These are phyloP conservation scores for Lipomyces yamadae DNA, from an alignment of 805 yeast genomes.

Conservation along the genomic window DNA sequence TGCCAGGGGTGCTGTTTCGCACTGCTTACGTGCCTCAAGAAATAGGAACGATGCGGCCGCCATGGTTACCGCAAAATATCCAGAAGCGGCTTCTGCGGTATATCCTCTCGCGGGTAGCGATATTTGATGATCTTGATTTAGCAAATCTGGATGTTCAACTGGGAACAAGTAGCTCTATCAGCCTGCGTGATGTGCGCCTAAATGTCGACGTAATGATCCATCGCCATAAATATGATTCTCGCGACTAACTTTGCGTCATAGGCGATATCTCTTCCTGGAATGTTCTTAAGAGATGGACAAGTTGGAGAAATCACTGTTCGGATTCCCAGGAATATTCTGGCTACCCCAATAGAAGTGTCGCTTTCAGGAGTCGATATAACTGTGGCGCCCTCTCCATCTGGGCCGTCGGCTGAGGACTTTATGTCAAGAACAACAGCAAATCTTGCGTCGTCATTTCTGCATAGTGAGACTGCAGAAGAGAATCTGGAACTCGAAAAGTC, in stretches of 20 bases:
- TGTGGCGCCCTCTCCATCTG: constrained; percentile 47
- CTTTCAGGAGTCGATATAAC: constrained; percentile 61
- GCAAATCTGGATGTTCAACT: constrained; percentile 81
- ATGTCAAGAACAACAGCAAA: constrained; percentile 76
- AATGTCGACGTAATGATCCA: constrained; percentile 32
- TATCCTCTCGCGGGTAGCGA: constrained; percentile 76
- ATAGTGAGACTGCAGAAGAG: constrained; percentile 50
- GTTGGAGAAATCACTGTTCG: constrained; percentile 31
- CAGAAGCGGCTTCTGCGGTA: constrained; percentile 82
- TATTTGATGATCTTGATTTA: constrained; percentile 81
- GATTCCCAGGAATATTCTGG: constrained; percentile 48
- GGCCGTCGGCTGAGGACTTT: constrained; percentile 49
- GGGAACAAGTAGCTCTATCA: constrained; percentile 55
- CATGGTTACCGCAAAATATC: constrained; percentile 84
- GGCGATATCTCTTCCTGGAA: constrained; percentile 38
- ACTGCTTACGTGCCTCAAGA: background rate
- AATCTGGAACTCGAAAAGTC: constrained; percentile 25
- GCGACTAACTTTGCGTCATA: constrained; percentile 6
- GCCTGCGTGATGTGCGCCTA: constrained; percentile 35
- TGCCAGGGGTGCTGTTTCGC: background rate
- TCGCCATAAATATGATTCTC: background rate
- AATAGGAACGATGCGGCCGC: constrained; percentile 24
- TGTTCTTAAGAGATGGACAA: constrained; percentile 34
- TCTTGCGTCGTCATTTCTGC: constrained; percentile 55
- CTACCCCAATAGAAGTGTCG: constrained; percentile 60